These are phyloP conservation scores for Petrea volubilis DNA, from an alignment of 257 asterid species.

Conservation along the genomic window DNA sequence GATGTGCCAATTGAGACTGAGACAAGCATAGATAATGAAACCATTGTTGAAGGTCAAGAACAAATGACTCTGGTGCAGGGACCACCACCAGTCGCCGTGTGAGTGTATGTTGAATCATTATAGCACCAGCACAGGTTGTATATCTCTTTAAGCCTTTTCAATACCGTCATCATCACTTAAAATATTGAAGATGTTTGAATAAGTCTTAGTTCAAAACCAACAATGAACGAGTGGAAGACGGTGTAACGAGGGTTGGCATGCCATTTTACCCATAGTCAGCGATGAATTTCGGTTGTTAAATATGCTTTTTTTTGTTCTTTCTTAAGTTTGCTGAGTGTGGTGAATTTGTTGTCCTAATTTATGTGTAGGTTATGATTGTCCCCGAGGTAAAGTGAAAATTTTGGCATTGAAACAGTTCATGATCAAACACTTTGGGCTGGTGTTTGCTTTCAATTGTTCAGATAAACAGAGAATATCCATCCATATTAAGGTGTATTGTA, in stretches of 20 bases:
- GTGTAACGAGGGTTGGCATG: conserved; percentile 34
- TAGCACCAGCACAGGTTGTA: conserved; percentile 23
- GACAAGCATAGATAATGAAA: conserved; percentile 24
- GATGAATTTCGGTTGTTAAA: conserved; percentile 37
- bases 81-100: conserved; percentile 32
- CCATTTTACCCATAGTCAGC: conserved; percentile 43
- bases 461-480: conserved; percentile 28
- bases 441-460: conserved; percentile 34
- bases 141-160: conserved; percentile 23
- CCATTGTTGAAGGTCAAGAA: conserved; percentile 35
- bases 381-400: conserved; percentile 33
- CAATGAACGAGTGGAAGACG: conserved; percentile 34
- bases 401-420: conserved; percentile 33
- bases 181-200: conserved; percentile 34
- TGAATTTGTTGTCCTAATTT: conserved; percentile 38
- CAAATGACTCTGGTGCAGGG: conserved; percentile 29
- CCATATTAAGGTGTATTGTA: conserved; percentile 22
- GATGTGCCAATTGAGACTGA: conserved; percentile 25
- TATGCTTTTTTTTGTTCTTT: conserved; percentile 30
- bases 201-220: conserved; percentile 34
- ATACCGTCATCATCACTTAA: conserved; percentile 24
- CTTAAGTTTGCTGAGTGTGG: conserved; percentile 45
- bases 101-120: conserved; percentile 20
- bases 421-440: conserved; percentile 24
- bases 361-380: conserved; percentile 33